Conservation (phyloP, 257 asterid genomes). For the Nicotiana undulata region DNA sequence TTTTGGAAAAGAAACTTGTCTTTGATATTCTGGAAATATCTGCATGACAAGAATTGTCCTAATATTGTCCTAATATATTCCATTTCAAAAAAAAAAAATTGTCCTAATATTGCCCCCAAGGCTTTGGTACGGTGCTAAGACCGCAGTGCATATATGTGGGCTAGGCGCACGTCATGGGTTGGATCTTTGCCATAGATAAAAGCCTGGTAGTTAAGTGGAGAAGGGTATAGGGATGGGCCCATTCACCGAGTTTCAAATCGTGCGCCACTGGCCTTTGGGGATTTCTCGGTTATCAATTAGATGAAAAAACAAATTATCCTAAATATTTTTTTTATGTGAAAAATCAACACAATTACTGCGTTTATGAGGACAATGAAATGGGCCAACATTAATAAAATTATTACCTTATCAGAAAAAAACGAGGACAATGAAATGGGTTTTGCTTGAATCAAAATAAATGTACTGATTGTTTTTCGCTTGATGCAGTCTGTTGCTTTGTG, state of each 20-base stretch:
- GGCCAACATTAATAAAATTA: too few species aligned
- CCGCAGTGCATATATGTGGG: background rate
- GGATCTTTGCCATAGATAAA: background rate
- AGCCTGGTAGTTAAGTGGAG: background rate
- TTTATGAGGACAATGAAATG: background rate
- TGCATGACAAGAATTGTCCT: background rate
- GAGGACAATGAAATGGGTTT: background rate
- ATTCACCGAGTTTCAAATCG: background rate
- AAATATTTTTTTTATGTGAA: background rate
- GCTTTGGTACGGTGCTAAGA: too few species aligned
- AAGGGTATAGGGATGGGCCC: background rate
- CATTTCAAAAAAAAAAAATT: too few species aligned
- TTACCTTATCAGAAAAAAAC: too few species aligned
- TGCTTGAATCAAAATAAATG: background rate
- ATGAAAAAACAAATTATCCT: background rate
- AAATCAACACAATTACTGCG: background rate
- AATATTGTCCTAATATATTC: background rate
- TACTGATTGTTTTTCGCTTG: conserved; percentile 12
- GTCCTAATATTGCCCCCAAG: background rate
- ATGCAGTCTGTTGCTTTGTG: conserved; percentile 84
- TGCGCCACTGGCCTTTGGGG: background rate
- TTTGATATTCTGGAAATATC: background rate
- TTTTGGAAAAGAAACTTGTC: background rate
- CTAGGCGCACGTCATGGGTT: background rate
- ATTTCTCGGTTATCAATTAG: background rate